phyloP scores from a whole-genome alignment of 306 rosid genomes.

The Prunus armeniaca region DNA sequence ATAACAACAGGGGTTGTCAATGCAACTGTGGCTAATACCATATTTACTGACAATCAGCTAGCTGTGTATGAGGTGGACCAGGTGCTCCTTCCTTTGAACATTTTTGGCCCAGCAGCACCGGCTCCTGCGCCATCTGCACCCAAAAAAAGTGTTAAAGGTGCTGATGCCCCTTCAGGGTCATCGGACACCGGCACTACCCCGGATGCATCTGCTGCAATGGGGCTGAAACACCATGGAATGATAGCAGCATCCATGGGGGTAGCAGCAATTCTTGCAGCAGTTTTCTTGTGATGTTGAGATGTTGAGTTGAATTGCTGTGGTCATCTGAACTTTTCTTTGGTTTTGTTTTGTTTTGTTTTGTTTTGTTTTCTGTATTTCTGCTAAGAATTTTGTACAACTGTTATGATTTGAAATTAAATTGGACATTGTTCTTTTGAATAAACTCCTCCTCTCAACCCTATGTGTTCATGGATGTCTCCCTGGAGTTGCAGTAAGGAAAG shows the following conservation, averaged over 20 bases:
- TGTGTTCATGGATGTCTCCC: not conserved
- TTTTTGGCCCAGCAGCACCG: slow-evolving; percentile 68
- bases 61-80: slow-evolving; percentile 81
- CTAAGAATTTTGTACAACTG: slow-evolving; percentile 13
- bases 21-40: slow-evolving; percentile 60
- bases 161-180: slow-evolving; percentile 55
- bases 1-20: slow-evolving; percentile 75
- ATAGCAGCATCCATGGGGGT: slow-evolving; percentile 9
- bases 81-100: slow-evolving; percentile 73
- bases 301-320: not conserved
- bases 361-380: not conserved
- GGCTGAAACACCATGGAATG: not conserved
- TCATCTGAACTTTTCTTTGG: not conserved
- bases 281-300: slow-evolving; percentile 10
- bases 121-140: slow-evolving; percentile 63
- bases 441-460: not conserved
- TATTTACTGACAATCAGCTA: slow-evolving; percentile 59
- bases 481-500: no score
- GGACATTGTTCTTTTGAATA: slow-evolving; percentile 8
- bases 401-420: not conserved
- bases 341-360: not conserved
- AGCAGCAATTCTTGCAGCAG: slow-evolving; percentile 8
- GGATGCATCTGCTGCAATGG: slow-evolving; percentile 37
- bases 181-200: slow-evolving; percentile 20
- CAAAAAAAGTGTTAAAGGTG: slow-evolving; percentile 45